These are phyloP conservation scores for Tolypocladium capitatum DNA, from an alignment of 2,329 filamentous ascomycete genomes.

Conservation along the genomic window DNA sequence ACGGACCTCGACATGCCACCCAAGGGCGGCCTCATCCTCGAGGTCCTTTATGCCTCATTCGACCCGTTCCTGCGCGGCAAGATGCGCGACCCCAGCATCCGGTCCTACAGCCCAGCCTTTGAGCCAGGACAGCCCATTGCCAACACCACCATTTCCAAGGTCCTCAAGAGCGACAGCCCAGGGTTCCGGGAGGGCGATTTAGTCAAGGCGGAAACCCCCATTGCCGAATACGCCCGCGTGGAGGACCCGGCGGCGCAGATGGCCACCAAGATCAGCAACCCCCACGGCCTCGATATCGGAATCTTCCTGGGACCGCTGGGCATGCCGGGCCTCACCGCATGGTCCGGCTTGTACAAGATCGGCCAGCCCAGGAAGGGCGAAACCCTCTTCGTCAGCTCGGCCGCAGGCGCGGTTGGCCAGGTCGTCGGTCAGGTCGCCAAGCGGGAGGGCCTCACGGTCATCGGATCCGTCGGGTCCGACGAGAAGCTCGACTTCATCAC, in stretches of 20 bases:
- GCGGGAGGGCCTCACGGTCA: constrained; percentile 63
- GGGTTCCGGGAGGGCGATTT: constrained; percentile 57
- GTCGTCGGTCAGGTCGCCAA: constrained; percentile 75
- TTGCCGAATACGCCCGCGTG: constrained; percentile 57
- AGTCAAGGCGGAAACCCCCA: constrained; percentile 41
- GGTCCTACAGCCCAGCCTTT: constrained; percentile 46
- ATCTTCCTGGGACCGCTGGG: constrained; percentile 60
- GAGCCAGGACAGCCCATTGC: constrained; percentile 47
- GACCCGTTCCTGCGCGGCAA: constrained; percentile 76
- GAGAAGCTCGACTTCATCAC: constrained; percentile 60
- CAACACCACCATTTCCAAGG: constrained; percentile 51
- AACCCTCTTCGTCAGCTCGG: constrained; percentile 71
- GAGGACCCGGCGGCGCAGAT: constrained; percentile 25
- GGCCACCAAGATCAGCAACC: constrained; percentile 52
- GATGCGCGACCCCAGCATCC: constrained; percentile 51
- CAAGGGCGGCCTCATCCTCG: constrained; percentile 52
- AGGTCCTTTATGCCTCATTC: constrained; percentile 62
- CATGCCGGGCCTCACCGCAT: constrained; percentile 52
- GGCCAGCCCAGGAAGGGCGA: constrained; percentile 52
- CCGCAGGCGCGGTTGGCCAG: constrained; percentile 70
- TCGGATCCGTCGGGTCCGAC: constrained; percentile 68
- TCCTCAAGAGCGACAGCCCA: constrained; percentile 53
- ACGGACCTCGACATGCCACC: constrained; percentile 52
- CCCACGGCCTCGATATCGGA: constrained; percentile 49
- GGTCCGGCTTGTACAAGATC: constrained; percentile 54